A percentile compares a stretch with the other conserved stretches of the same genome.
phyloP scores from a whole-genome alignment of 2,329 filamentous ascomycete species.

The Alternaria postmessia region DNA sequence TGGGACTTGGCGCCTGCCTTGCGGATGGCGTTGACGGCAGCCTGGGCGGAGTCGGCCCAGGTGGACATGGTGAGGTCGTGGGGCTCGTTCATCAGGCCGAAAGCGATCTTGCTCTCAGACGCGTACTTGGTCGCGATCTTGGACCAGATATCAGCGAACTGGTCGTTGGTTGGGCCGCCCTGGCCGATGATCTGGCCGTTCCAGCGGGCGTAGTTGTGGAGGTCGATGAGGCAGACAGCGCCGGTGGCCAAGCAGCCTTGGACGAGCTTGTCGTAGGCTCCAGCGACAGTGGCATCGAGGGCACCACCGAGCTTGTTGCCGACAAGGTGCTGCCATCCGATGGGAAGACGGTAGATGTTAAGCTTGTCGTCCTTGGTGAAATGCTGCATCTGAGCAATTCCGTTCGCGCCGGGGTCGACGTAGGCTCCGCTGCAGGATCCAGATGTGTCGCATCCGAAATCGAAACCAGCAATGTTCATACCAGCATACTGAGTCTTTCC shows the following conservation, averaged over 20 bases:
- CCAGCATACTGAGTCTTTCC: conserved; percentile 42
- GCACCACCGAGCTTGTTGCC: conserved; percentile 60
- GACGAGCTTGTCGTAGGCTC: conserved; percentile 64
- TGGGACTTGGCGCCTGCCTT: conserved; percentile 68
- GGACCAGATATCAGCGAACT: conserved; percentile 67
- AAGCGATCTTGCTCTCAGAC: conserved; percentile 62
- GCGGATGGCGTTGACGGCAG: conserved; percentile 71
- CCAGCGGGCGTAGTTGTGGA: conserved; percentile 62
- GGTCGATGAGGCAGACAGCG: conserved; percentile 67
- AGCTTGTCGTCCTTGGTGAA: conserved; percentile 63
- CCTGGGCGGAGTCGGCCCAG: conserved; percentile 70
- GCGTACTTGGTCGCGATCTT: conserved; percentile 66
- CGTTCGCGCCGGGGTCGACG: conserved; percentile 41
- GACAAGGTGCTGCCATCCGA: conserved; percentile 68
- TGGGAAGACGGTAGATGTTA: conserved; percentile 66
- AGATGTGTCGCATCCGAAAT: conserved; percentile 56
- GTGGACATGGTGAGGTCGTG: conserved; percentile 63
- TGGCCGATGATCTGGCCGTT: conserved; percentile 71
- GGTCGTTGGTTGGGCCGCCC: conserved; percentile 67
- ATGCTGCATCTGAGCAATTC: conserved; percentile 63
- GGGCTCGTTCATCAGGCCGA: conserved; percentile 75
- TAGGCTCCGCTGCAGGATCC: conserved; percentile 36
- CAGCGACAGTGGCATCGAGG: conserved; percentile 60
- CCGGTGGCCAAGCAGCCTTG: conserved; percentile 65
- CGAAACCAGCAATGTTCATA: conserved; percentile 59